A percentile compares a stretch with the other conserved stretches of the same genome.
phyloP scores from a whole-genome alignment of 2,329 filamentous ascomycete genomes.

The Lizonia empirigonia region DNA sequence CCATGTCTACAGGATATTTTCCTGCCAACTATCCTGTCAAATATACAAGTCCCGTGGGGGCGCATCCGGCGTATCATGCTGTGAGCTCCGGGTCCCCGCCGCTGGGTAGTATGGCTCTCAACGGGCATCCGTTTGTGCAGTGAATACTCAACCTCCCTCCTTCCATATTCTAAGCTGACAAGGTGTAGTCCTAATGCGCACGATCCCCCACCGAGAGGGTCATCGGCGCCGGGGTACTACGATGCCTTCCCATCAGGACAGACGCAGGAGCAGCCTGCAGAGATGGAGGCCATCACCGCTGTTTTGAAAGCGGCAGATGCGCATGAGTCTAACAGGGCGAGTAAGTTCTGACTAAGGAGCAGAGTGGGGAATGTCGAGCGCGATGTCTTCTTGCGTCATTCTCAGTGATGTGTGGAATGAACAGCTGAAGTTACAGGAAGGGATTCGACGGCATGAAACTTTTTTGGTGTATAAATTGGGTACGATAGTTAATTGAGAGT shows the following conservation, averaged over 20 bases:
- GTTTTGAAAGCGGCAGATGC: background rate
- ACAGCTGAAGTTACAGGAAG: too few relatives aligned
- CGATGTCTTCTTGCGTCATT: background rate
- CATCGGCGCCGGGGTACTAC: conserved; percentile 3
- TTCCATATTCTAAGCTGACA: background rate
- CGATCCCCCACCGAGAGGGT: background rate
- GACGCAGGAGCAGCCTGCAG: conserved; percentile 1
- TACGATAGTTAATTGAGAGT: too few relatives aligned
- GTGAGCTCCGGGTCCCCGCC: background rate
- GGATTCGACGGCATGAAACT: too few relatives aligned
- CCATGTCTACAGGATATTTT: background rate
- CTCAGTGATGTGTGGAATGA: background rate
- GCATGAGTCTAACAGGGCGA: background rate
- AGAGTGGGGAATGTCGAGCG: background rate
- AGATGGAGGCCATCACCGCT: conserved; percentile 11
- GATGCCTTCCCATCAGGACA: background rate
- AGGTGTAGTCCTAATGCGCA: background rate
- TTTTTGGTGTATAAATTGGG: too few relatives aligned
- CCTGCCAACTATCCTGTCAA: background rate
- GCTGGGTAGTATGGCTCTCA: background rate
- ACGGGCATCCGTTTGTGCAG: conserved; percentile 1
- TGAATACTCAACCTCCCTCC: background rate
- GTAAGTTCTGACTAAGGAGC: background rate
- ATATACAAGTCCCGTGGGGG: background rate
- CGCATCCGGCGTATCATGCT: background rate